These are phyloP conservation scores for Debaryomyces sp. DNA, from an alignment of 1,139 yeast genomes.

Conservation along the genomic window DNA sequence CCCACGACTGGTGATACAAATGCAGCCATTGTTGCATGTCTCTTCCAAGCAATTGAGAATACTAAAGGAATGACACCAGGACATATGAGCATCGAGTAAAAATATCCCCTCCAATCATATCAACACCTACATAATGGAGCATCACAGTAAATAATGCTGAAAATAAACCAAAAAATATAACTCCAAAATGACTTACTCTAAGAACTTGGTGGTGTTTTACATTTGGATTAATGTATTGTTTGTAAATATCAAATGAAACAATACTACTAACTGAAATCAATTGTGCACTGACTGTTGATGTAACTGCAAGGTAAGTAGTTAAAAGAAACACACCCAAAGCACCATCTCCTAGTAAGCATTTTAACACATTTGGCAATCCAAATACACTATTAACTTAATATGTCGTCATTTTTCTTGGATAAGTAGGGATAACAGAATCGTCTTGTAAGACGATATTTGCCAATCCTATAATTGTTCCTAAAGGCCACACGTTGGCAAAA, in stretches of 20 bases:
- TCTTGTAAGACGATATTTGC: slow-evolving; percentile 28
- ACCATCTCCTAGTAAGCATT: slow-evolving; percentile 29
- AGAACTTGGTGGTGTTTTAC: slow-evolving; percentile 31
- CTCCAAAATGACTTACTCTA: slow-evolving; percentile 30
- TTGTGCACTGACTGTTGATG: slow-evolving; percentile 36
- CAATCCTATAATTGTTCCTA: slow-evolving; percentile 32
- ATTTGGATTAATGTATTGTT: slow-evolving; percentile 27
- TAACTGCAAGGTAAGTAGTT: slow-evolving; percentile 32
- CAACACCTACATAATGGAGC: slow-evolving; percentile 34
- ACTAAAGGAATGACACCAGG: slow-evolving; percentile 41
- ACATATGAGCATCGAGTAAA: slow-evolving; percentile 36
- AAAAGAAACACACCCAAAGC: slow-evolving; percentile 33
- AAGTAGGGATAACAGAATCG: slow-evolving; percentile 30
- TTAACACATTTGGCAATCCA: slow-evolving; percentile 29
- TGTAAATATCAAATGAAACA: slow-evolving; percentile 33
- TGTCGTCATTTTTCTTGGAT: slow-evolving; percentile 29
- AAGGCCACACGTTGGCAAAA: slow-evolving; percentile 35
- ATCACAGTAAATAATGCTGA: slow-evolving; percentile 32
- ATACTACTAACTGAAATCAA: slow-evolving; percentile 35
- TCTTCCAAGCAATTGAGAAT: slow-evolving; percentile 35
- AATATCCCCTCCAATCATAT: slow-evolving; percentile 41
- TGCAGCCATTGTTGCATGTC: slow-evolving; percentile 31
- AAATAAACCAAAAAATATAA: slow-evolving; percentile 31
- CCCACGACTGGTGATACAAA: slow-evolving; percentile 30
- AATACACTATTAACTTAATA: slow-evolving; percentile 31